Evolutionary conservation across 345 rosid species (phyloP).

Genomic region (Geranium rotundifolium): DNA sequence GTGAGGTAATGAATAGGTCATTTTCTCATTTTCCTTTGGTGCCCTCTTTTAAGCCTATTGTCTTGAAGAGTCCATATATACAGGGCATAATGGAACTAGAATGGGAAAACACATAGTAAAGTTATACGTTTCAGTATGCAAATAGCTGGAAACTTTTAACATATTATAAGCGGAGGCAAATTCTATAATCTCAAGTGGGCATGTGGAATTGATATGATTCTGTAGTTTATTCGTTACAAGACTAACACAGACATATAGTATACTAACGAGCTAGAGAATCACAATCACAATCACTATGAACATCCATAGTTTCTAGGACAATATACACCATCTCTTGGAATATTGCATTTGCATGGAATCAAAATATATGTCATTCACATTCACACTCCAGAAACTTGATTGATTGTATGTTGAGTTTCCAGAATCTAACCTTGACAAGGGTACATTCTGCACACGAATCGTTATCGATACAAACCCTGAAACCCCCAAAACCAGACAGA

Average conservation of each 20-base stretch:
- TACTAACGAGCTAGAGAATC: not conserved
- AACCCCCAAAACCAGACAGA: slow-evolving; percentile 10
- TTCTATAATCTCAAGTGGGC: not conserved
- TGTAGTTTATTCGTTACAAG: not conserved
- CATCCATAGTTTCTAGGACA: not conserved
- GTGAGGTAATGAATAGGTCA: not conserved
- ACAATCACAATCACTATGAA: too few species aligned
- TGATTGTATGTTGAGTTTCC: too few species aligned
- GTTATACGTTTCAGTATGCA: not conserved
- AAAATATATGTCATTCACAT: too few species aligned
- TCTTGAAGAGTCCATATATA: too few species aligned
- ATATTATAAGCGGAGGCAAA: not conserved
- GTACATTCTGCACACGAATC: slow-evolving; percentile 65
- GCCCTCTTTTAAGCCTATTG: too few species aligned
- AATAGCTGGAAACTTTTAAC: not conserved
- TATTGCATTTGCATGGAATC: not conserved
- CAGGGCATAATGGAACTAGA: not conserved
- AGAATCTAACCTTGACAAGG: slow-evolving; percentile 57
- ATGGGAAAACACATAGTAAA: not conserved
- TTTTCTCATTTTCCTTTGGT: not conserved
- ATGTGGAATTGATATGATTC: not conserved
- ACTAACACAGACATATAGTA: not conserved
- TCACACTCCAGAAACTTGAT: too few species aligned
- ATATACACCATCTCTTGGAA: not conserved
- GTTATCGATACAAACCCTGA: slow-evolving; percentile 82